Base-by-base conservation (phyloP, 139 green algal genomes). In the Pleodorina starrii region DNA sequence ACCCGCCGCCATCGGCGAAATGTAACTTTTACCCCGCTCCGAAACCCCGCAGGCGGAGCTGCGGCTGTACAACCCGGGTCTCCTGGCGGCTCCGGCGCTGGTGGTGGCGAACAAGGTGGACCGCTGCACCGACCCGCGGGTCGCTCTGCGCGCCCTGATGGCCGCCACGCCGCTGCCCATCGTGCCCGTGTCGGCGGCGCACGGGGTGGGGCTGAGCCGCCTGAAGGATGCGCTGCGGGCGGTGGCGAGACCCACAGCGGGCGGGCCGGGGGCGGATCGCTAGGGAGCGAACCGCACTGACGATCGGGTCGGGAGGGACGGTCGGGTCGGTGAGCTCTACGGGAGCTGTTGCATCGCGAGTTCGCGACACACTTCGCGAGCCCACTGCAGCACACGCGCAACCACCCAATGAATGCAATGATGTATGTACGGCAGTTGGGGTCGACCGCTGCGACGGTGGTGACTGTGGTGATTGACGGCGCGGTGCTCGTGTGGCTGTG, bases 101-200 rank as follows among this genome's bases (percentile, higher is more conserved):
- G 89, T 97, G 19, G 85, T 97, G 17, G 95, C 90, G 54, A 97
- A 96, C 92, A 97, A 97, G 83, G 35, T 92, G 21, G 95, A 97
- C 82, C 68, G 88, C 36, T 44, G 91, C 35, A 10, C 63, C 21
- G 78, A 84, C 46, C 90, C 84, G 27, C 76, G 59, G 42, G 87
- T 57, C 17, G 88, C 91, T 5, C 25, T 94, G 29, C 35, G 51
- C 6, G 29, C 21, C 23, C 59, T 94, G 19, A 83, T 77, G 50
- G 79, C 74, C 23, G 89, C 80, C 27, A 92, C 91, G 3, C 35
- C 6, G 11, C 63, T 91, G 72, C 91, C 91, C 63, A 91, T 94
- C 29, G 46, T 92, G 42, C 91, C 91, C 21, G 88, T 92, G 42
- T 92, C 91, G n/a, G 91, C 91, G 23, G 44, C 73, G 50, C 32